Percentiles rank a stretch among this genome's conserved stretches.
Evolutionary conservation across 208 protist species (phyloP).

Genomic region (Borovskyia barvae): DNA sequence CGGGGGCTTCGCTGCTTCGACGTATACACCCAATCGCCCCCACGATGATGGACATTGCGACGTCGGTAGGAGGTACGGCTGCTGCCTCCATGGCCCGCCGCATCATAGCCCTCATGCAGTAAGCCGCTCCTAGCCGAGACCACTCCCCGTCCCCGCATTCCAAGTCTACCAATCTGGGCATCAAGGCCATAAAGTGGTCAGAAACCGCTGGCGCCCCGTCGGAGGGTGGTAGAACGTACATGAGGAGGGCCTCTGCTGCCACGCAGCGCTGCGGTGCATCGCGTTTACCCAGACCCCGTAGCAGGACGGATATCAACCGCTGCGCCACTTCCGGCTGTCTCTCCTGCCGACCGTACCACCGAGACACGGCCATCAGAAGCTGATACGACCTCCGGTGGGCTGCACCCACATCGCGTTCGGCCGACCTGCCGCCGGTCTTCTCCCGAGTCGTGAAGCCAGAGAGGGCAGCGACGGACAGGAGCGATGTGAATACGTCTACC

Average conservation of each 20-base stretch:
- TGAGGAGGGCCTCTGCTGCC: slow-evolving; percentile 16
- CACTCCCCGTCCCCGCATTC: slow-evolving; percentile 1
- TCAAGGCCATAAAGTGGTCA: not conserved
- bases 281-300: slow-evolving; percentile 5
- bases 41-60: not conserved
- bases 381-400: not conserved
- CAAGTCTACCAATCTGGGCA: not conserved
- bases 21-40: slow-evolving; percentile 2
- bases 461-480: slow-evolving; percentile 43
- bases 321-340: not conserved
- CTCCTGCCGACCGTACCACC: slow-evolving; percentile 1
- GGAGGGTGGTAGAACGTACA: slow-evolving; percentile 8
- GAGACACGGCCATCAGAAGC: slow-evolving; percentile 3
- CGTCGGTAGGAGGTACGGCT: not conserved
- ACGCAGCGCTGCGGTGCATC: slow-evolving; percentile 7
- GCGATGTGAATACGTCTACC: slow-evolving; percentile 48
- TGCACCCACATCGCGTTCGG: not conserved
- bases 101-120: not conserved
- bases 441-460: too few species aligned
- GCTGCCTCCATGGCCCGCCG: not conserved
- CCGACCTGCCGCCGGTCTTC: slow-evolving; percentile 43
- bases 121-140: slow-evolving; percentile 3
- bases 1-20: not conserved
- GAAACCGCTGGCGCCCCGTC: not conserved
- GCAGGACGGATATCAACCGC: slow-evolving; percentile 1